These are phyloP conservation scores for Macrophomina phaseolina DNA, from an alignment of 2,329 filamentous ascomycete species.

Conservation along the genomic window DNA sequence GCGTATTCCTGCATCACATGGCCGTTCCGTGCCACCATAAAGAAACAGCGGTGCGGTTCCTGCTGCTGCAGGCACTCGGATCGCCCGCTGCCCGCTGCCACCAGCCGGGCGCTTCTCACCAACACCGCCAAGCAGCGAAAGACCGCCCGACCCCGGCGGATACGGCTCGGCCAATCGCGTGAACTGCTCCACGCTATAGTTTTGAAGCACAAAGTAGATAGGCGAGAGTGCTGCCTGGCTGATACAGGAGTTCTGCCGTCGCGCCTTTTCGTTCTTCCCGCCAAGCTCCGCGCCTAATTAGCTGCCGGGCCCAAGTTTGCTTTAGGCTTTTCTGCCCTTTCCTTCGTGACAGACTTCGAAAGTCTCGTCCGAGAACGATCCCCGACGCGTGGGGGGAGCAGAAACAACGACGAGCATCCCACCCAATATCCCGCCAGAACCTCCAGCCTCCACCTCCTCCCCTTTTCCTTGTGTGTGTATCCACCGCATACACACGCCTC, in stretches of 20 bases:
- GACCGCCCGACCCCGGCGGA: background rate
- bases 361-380: too few relatives aligned
- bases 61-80: background rate
- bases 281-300: background rate
- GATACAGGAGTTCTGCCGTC: too few relatives aligned
- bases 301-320: background rate
- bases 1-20: background rate
- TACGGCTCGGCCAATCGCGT: background rate
- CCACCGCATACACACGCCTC: too few relatives aligned
- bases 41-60: background rate
- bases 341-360: too few relatives aligned
- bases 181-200: too few relatives aligned
- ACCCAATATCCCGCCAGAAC: too few relatives aligned
- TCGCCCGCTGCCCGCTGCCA: background rate
- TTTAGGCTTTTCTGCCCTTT: background rate
- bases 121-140: background rate
- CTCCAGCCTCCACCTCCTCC: too few relatives aligned
- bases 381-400: too few relatives aligned
- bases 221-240: background rate
- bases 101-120: too few relatives aligned
- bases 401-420: too few relatives aligned
- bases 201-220: background rate
- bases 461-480: too few relatives aligned
- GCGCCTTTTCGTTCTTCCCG: background rate
- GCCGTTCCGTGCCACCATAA: background rate